Base-by-base conservation (phyloP, 176 grass and related monocot species). In the Rhynchospora pubera region DNA sequence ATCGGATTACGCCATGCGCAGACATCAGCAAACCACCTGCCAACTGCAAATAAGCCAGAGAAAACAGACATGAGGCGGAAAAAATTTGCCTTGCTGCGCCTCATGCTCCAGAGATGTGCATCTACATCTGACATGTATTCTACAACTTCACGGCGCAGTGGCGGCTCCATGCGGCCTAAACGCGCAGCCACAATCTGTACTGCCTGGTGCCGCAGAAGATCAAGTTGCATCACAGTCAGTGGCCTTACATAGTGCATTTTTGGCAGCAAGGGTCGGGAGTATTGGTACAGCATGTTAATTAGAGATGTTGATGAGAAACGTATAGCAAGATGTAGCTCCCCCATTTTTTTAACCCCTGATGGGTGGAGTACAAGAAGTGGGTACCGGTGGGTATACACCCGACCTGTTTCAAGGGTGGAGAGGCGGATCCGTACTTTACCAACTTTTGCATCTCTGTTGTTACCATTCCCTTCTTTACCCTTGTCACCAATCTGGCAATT, bases 331-430 rank as follows among this genome's bases (percentile, higher is more conserved):
- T 99, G 96, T 76, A 99, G 58, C 51, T 99, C 96, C 8, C 96
- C 96, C 96, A 99, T 99, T 66, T 99, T 99, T 86, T 99, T 99
- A 0, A 99, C 89, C 46, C 96, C 93, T 2, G 96, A 99, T 83
- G 96, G 85, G 43, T 99, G 96, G 19, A 99, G 82, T 85, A 99
- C 93, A 60, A 99, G 84, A 51, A 99, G 92, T 22, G 96, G 96
- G 77, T 99, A 99, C 0, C 86, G 86, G 60, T 99, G 96, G 32
- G 96, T 95, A 86, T 99, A 99, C 19, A 99, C 96, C 73, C 93
- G 89, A 1, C 93, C 93, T 39, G 96, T 91, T 93, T 95, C 96
- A 45, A 99, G 93, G 24, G 93, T 99, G 12, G 96, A 99, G 77
- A 99, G 93, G 11, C 93, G 92, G 81, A 95, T 93, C n/a, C 96